Conservation (phyloP, 176 grass and related monocot species). For the Eragrostis nindensis region DNA sequence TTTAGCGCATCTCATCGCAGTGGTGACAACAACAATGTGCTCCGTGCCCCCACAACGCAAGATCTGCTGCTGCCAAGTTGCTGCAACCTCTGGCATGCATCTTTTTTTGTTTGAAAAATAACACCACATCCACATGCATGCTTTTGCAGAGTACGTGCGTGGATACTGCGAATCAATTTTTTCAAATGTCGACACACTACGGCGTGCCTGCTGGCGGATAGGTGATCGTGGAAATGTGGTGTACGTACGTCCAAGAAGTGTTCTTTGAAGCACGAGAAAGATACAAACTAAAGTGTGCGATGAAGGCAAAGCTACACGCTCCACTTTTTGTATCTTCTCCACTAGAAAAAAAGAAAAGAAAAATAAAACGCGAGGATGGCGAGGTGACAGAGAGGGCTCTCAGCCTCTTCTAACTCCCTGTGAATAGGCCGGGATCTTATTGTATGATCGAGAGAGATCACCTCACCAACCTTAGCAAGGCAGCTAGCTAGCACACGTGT, state of each 20-base stretch:
- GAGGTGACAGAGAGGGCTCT: conserved; percentile 10
- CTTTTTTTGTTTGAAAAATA: background rate
- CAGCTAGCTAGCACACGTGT: conserved; percentile 24
- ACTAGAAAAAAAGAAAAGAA: background rate
- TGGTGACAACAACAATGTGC: background rate
- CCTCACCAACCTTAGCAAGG: conserved; percentile 37
- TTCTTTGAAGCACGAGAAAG: conserved; percentile 28
- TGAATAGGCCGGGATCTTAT: conserved; percentile 19
- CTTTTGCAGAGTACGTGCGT: background rate
- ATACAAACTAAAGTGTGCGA: conserved; percentile 40
- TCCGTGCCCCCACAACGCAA: conserved; percentile 21
- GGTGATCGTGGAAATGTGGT: background rate
- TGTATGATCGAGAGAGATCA: conserved; percentile 24
- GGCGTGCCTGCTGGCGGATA: background rate
- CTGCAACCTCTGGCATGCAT: conserved; percentile 14
- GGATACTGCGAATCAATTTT: conserved; percentile 19
- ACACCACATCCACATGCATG: background rate
- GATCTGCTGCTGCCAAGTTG: conserved; percentile 32
- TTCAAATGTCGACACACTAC: background rate
- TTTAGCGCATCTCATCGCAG: conserved; percentile 40
- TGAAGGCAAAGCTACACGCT: conserved; percentile 14
- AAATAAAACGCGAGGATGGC: background rate
- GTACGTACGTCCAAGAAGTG: background rate
- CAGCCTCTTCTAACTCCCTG: background rate
- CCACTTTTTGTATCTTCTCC: conserved; percentile 42